Conservation (phyloP, 768 basidiomycete genomes). For the Dioszegia aurantiaca region DNA sequence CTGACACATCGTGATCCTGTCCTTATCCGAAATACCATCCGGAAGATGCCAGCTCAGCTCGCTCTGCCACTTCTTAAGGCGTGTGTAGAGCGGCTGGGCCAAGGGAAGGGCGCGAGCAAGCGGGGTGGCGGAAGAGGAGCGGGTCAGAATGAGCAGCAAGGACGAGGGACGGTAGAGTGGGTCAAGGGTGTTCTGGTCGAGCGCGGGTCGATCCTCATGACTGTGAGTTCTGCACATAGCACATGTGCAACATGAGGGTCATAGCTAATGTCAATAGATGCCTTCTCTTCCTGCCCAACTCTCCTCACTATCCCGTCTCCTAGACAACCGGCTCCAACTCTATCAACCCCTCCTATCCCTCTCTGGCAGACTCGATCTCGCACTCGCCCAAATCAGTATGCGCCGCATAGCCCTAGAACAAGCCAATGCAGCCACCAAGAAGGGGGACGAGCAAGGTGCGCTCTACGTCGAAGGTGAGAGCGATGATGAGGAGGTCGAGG, state of each 20-base stretch:
- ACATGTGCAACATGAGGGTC: neutral
- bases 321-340: constrained; percentile 73
- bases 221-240: constrained; percentile 59
- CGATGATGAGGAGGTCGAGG: constrained; percentile 58
- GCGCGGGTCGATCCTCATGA: constrained; percentile 90
- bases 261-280: constrained; percentile 60
- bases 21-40: constrained; percentile 81
- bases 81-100: constrained; percentile 80
- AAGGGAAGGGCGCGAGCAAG: constrained; percentile 76
- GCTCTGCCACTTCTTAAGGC: constrained; percentile 80
- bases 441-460: constrained; percentile 68
- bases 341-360: constrained; percentile 81
- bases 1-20: constrained; percentile 72
- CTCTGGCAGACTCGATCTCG: constrained; percentile 86
- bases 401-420: constrained; percentile 67
- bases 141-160: constrained; percentile 53
- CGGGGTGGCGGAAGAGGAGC: constrained; percentile 68
- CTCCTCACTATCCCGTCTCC: constrained; percentile 70
- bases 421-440: constrained; percentile 53
- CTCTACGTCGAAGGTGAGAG: constrained; percentile 65
- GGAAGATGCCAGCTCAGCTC: constrained; percentile 77
- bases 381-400: constrained; percentile 88
- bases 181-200: constrained; percentile 71
- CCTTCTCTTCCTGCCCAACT: constrained; percentile 86
- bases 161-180: constrained; percentile 51